A percentile compares a stretch with the other conserved stretches of the same genome.
These are phyloP conservation scores for Asterochloris sp. DNA, from an alignment of 139 green algal species.

Conservation along the genomic window DNA sequence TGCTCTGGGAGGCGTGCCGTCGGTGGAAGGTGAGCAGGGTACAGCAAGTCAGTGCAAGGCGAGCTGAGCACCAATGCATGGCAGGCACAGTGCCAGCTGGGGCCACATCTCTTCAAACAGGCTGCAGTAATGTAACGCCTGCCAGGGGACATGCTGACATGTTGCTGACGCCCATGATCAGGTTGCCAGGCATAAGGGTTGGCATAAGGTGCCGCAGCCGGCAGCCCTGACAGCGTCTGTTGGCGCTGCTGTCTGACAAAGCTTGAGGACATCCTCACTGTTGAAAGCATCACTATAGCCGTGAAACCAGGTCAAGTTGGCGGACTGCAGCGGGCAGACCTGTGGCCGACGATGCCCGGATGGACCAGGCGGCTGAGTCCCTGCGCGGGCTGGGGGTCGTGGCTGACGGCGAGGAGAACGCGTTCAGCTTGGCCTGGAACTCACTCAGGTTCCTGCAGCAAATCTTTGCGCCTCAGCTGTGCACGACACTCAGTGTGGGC, in stretches of 20 bases:
- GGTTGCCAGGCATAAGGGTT: background rate
- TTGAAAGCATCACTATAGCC: background rate
- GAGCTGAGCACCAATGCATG: background rate
- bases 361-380: slow-evolving; percentile 14
- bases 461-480: background rate
- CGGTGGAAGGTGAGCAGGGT: background rate
- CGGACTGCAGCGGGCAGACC: background rate
- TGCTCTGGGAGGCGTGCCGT: background rate
- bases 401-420: slow-evolving; percentile 15
- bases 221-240: background rate
- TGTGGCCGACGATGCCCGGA: slow-evolving; percentile 11
- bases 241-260: background rate
- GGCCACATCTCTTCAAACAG: no score
- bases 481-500: background rate
- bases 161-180: background rate
- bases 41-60: background rate
- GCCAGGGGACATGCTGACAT: background rate
- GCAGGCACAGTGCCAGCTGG: background rate
- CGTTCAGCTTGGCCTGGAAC: slow-evolving; percentile 14
- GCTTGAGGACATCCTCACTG: background rate
- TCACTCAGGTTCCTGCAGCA: slow-evolving; percentile 14
- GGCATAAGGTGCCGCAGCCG: background rate
- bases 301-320: background rate
- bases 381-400: slow-evolving; percentile 6
- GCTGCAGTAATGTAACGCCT: no score